A percentile compares a stretch with the other conserved stretches of the same genome.
phyloP scores from a whole-genome alignment of 345 rosid genomes.

The Cardiospermum halicacabum region DNA sequence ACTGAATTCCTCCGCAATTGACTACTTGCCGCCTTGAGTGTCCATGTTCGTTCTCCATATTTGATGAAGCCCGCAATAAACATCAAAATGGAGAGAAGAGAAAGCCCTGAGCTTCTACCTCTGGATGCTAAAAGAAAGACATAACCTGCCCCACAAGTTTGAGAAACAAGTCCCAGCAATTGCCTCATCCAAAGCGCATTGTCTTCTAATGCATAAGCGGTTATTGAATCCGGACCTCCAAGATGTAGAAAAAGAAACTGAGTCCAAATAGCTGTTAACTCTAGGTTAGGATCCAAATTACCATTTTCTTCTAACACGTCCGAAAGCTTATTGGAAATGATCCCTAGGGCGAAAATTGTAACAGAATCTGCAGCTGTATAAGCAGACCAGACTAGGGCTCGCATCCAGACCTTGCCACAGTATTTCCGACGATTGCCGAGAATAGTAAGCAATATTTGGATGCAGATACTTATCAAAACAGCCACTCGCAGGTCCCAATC shows the following conservation, averaged over 20 bases:
- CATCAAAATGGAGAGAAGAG: neutral
- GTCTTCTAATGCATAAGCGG: neutral
- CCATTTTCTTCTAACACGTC: too few species aligned
- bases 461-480: neutral
- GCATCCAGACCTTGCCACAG: neutral
- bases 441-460: conserved; percentile 6
- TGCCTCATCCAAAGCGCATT: neutral
- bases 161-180: neutral
- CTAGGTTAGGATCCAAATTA: too few species aligned
- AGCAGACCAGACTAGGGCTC: neutral
- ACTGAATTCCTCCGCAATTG: neutral
- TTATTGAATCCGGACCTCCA: too few species aligned
- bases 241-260: too few species aligned
- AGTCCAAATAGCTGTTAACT: too few species aligned
- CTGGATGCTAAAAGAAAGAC: conserved; percentile 1
- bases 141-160: neutral
- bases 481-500: conserved; percentile 12
- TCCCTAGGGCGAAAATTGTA: conserved; percentile 3
- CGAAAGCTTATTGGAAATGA: neutral
- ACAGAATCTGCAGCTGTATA: neutral
- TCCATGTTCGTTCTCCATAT: conserved; percentile 14
- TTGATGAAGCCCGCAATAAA: neutral
- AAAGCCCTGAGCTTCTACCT: neutral
- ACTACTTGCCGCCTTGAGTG: conserved; percentile 3
- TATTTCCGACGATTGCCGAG: neutral